Evolutionary conservation across 108 stramenopile species (phyloP), one percentile per base, ranked within the genome.

Genomic region (Nannochloropsis granulata): DNA sequence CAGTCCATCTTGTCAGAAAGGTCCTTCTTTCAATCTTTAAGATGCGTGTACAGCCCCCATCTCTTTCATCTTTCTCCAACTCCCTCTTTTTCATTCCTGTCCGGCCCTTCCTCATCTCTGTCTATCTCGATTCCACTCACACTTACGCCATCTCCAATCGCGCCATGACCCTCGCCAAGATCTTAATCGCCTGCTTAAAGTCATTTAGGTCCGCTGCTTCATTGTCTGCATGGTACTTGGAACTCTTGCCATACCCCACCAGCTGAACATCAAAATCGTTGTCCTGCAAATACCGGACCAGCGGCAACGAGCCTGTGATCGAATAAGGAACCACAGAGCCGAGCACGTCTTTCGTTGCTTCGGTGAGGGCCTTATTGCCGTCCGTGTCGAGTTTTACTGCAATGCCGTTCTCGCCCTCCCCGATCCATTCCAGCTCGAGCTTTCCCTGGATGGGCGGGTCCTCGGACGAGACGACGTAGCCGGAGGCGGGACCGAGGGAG

Each of bases 211-310:
- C 46, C 82, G 88, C 89, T 44, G 86, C 91, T 78, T 92, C 91
- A 45, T 92, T 90, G 26, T 92, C 91, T 13, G 91, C 91, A 79
- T 92, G 91, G 85, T 92, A 92, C 23, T 86, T 86, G 24, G 88
- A 82, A 78, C 87, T 88, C 1, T 88, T 43, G 24, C 91, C 91
- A 83, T 91, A 91, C 13, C 91, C 91, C 83, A 89, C 85, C 56
- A 92, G 89, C 83, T 92, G 92, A 0, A 92, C 85, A 44, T 92
- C 92, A 84, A 90, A 92, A n/a, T 91, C 92, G 43, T 90, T 85
- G 23, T 90, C 88, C 81, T 92, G 92, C 81, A 92, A 86, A 78
- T 91, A 91, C 23, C 92, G 79, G 21, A 92, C 91, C 25, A 92
- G 82, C 23, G 92, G 92, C 25, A 92, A 83, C 13, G 87, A 86